Percentiles rank a stretch among this genome's conserved stretches.
These are phyloP conservation scores for Hansenula lynferdii DNA, from an alignment of 1,139 yeast species.

Conservation along the genomic window DNA sequence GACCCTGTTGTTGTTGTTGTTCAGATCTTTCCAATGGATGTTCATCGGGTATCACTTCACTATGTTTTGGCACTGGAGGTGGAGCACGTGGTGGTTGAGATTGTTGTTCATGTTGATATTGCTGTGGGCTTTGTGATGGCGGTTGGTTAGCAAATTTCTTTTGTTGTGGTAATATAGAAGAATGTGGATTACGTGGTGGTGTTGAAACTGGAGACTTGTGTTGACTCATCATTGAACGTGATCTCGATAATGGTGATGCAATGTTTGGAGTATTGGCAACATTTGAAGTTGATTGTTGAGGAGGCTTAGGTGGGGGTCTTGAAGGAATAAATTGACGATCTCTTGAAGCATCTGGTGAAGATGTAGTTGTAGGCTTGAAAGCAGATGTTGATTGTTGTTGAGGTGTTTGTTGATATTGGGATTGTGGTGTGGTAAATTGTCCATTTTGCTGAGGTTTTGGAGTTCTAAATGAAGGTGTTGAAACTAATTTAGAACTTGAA, in stretches of 20 bases:
- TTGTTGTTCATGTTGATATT: neutral
- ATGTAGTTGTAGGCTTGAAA: constrained; percentile 7
- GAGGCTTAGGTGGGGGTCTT: constrained; percentile 63
- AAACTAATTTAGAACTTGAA: constrained; percentile 17
- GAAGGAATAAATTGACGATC: constrained; percentile 56
- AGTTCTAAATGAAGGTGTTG: constrained; percentile 29
- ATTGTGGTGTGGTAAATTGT: constrained; percentile 21
- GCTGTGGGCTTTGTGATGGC: too few species aligned
- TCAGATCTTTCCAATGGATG: constrained; percentile 14
- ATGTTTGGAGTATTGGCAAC: constrained; percentile 12
- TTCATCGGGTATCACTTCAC: constrained; percentile 5
- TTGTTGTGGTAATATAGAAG: constrained; percentile 14
- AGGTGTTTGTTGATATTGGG: neutral
- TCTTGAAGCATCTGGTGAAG: constrained; percentile 18
- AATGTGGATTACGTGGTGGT: neutral
- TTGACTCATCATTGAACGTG: constrained; percentile 11
- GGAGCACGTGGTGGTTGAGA: constrained; percentile 16
- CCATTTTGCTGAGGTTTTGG: constrained; percentile 23
- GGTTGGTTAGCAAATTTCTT: constrained; percentile 8
- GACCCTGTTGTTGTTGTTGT: neutral
- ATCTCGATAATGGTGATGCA: constrained; percentile 23
- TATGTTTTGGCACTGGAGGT: constrained; percentile 20
- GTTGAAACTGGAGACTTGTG: constrained; percentile 5
- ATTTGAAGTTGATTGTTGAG: constrained; percentile 19
- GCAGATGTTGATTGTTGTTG: constrained; percentile 1